Conservation (phyloP, 2,329 filamentous ascomycete species). For the Tetracladium maxilliforme region DNA sequence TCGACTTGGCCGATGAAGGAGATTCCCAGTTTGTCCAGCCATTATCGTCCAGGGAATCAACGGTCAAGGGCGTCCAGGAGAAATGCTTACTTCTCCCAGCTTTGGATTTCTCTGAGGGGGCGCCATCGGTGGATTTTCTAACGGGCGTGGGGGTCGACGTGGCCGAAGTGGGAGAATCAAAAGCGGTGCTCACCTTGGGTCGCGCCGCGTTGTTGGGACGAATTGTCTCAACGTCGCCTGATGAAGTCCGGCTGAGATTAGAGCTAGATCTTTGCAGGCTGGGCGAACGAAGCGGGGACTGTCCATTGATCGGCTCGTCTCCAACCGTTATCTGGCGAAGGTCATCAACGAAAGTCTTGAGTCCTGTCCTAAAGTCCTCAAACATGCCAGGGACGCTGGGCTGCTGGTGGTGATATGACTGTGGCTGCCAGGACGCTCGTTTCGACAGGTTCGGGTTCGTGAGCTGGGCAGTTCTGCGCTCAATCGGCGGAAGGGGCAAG, state of each 20-base stretch:
- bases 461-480: constrained; percentile 16
- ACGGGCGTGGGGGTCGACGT: no score
- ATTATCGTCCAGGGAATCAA: constrained; percentile 44
- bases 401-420: constrained; percentile 29
- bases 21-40: constrained; percentile 54
- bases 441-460: constrained; percentile 27
- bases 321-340: constrained; percentile 90
- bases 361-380: constrained; percentile 74
- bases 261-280: constrained; percentile 14
- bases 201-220: no score
- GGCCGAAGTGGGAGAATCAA: no score
- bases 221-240: no score
- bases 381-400: no score
- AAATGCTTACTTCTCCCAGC: constrained; percentile 33
- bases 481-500: no score
- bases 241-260: no score
- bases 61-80: constrained; percentile 44
- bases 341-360: constrained; percentile 93
- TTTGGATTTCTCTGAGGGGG: constrained; percentile 24
- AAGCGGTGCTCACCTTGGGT: no score
- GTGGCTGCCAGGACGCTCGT: constrained; percentile 45
- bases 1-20: constrained; percentile 34
- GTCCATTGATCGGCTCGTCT: constrained; percentile 65
- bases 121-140: no score
- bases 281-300: constrained; percentile 10